Evolutionary conservation across 495 filamentous ascomycete species (phyloP).

Genomic region (Tuber aestivum): DNA sequence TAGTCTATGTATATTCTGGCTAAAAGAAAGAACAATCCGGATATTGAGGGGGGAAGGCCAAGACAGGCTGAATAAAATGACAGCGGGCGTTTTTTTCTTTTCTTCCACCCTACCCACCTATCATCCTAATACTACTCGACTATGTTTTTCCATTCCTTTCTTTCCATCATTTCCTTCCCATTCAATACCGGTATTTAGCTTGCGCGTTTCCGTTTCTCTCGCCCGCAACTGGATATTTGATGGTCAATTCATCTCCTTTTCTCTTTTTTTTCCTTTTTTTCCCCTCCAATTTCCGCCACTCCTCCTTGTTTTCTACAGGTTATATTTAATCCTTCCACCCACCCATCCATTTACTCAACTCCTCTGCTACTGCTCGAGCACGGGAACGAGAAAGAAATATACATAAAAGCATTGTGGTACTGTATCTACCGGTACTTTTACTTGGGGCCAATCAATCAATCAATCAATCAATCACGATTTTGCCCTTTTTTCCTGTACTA

Average conservation of each 20-base stretch:
- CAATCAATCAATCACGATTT: background rate
- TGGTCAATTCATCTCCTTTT: background rate
- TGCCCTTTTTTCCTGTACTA: background rate
- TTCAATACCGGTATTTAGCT: background rate
- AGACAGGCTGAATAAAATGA: background rate
- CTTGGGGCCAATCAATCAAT: background rate
- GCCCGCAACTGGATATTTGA: background rate
- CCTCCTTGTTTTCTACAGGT: constrained; percentile 25
- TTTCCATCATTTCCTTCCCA: background rate
- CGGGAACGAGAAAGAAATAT: background rate
- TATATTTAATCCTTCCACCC: background rate
- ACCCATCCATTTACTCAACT: constrained; percentile 1
- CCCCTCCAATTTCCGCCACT: constrained; percentile 2
- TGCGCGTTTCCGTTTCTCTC: background rate
- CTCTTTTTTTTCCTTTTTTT: constrained; percentile 9
- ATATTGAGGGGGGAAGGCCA: background rate
- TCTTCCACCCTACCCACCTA: background rate
- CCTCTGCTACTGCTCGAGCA: background rate
- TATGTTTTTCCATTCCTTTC: background rate
- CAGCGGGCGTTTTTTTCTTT: background rate
- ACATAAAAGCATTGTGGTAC: background rate
- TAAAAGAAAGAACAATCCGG: background rate
- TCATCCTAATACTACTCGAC: background rate
- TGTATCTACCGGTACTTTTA: no score
- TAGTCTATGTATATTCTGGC: background rate